A percentile compares a stretch with the other conserved stretches of the same genome.
phyloP scores from a whole-genome alignment of 1,284 basidiomycete species.

The Moesziomyces parantarcticus region DNA sequence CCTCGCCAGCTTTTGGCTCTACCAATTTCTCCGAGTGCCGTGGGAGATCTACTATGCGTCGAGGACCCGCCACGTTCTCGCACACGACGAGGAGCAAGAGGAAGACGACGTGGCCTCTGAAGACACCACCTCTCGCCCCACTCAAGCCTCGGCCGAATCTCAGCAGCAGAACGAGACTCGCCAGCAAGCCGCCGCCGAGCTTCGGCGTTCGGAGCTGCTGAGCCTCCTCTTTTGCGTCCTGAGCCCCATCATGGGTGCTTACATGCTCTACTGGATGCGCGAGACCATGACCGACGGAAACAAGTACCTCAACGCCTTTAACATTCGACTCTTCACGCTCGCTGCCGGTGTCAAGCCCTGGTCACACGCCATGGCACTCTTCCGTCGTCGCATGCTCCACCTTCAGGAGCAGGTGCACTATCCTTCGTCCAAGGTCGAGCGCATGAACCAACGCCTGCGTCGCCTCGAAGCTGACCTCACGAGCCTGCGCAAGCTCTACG shows the following conservation, averaged over 20 bases:
- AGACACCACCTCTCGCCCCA: not conserved
- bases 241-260: constrained; percentile 66
- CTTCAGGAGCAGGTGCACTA: constrained; percentile 65
- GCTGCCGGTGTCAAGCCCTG: constrained; percentile 68
- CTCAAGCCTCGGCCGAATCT: constrained; percentile 9
- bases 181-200: constrained; percentile 53
- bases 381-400: constrained; percentile 56
- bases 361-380: constrained; percentile 49
- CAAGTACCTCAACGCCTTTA: constrained; percentile 64
- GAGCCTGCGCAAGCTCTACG: constrained; percentile 52
- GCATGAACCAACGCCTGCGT: constrained; percentile 60
- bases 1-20: constrained; percentile 67
- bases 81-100: constrained; percentile 51
- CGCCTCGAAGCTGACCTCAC: constrained; percentile 65
- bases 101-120: constrained; percentile 10
- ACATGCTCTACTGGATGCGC: constrained; percentile 64
- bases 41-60: constrained; percentile 48
- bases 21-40: constrained; percentile 57
- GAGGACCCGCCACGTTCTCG: constrained; percentile 55
- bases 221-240: constrained; percentile 61
- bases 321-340: constrained; percentile 67
- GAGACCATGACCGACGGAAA: constrained; percentile 64
- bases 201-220: constrained; percentile 65
- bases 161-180: constrained; percentile 26
- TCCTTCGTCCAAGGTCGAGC: constrained; percentile 63